These are phyloP conservation scores for Comarum palustre DNA, from an alignment of 306 rosid species.

Conservation along the genomic window DNA sequence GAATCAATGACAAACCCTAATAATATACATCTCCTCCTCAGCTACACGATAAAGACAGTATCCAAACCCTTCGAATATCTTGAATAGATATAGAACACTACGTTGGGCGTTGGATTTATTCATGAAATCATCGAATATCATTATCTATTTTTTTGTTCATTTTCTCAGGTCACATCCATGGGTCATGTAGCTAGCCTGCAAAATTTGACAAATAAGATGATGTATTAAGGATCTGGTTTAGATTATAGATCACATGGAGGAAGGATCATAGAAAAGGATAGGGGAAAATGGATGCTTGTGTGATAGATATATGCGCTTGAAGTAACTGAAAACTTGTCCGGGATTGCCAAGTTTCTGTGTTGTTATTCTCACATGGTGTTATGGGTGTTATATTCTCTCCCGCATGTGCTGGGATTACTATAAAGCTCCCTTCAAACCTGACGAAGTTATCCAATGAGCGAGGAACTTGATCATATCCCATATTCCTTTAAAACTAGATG, in stretches of 20 bases:
- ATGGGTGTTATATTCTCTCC: slow-evolving; percentile 18
- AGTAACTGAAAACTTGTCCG: too few species aligned
- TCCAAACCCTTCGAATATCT: slow-evolving; percentile 1
- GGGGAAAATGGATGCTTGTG: too few species aligned
- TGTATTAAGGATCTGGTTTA: slow-evolving; percentile 7
- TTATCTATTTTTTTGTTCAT: not conserved
- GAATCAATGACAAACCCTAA: not conserved
- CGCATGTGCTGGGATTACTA: slow-evolving; percentile 37
- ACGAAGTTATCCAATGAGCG: slow-evolving; percentile 2
- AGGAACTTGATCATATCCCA: slow-evolving; percentile 1
- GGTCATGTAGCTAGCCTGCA: slow-evolving; percentile 6
- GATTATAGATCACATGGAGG: slow-evolving; percentile 30
- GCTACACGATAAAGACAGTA: not conserved
- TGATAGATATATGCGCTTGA: too few species aligned
- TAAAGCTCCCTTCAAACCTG: not conserved
- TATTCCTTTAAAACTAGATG: not conserved
- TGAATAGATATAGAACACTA: not conserved
- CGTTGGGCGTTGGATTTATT: not conserved
- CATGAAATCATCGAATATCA: not conserved
- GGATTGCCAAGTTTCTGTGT: slow-evolving; percentile 26
- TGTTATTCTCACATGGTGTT: slow-evolving; percentile 15
- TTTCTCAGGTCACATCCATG: slow-evolving; percentile 17
- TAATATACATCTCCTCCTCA: not conserved
- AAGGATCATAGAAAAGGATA: slow-evolving; percentile 32
- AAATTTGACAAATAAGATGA: slow-evolving; percentile 28